Percentiles rank a stretch among this genome's conserved stretches.
Conservation (phyloP, 805 yeast species). For the Saccharomycopsis amapae region DNA sequence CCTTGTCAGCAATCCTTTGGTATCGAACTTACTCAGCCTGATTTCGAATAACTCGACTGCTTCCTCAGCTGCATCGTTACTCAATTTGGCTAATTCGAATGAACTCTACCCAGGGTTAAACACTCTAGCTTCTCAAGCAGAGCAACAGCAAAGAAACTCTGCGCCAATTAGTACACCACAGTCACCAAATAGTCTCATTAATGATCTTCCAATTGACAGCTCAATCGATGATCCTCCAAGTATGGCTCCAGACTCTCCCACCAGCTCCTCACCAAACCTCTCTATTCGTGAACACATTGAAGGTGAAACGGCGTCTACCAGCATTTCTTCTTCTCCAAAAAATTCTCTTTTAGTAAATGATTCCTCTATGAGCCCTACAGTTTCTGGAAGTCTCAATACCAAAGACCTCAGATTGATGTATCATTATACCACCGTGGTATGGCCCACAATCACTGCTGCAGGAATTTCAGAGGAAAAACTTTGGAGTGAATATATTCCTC, state of each 20-base stretch:
- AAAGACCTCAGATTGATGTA: conserved; percentile 77
- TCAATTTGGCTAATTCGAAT: conserved; percentile 16
- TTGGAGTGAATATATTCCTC: conserved; percentile 85
- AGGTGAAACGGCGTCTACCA: conserved; percentile 12
- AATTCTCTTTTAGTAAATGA: neutral
- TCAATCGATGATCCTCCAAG: neutral
- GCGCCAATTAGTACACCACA: too few relatives aligned
- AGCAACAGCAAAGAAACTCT: conserved; percentile 9
- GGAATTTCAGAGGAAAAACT: conserved; percentile 81
- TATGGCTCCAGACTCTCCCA: neutral
- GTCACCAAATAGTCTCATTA: neutral
- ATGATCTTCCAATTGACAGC: neutral
- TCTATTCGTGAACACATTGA: conserved; percentile 4
- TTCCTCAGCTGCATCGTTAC: conserved; percentile 17
- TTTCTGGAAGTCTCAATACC: conserved; percentile 38
- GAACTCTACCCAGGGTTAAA: conserved; percentile 20
- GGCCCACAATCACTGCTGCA: conserved; percentile 82
- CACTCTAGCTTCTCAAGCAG: conserved; percentile 17
- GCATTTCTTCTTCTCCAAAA: conserved; percentile 22
- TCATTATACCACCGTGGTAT: conserved; percentile 79
- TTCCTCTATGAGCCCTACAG: neutral
- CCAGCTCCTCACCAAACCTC: conserved; percentile 3
- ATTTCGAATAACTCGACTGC: neutral
- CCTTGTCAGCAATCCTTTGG: neutral
- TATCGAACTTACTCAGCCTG: neutral